Evolutionary conservation across 495 filamentous ascomycete species (phyloP).

Genomic region (Poronia punctata): DNA sequence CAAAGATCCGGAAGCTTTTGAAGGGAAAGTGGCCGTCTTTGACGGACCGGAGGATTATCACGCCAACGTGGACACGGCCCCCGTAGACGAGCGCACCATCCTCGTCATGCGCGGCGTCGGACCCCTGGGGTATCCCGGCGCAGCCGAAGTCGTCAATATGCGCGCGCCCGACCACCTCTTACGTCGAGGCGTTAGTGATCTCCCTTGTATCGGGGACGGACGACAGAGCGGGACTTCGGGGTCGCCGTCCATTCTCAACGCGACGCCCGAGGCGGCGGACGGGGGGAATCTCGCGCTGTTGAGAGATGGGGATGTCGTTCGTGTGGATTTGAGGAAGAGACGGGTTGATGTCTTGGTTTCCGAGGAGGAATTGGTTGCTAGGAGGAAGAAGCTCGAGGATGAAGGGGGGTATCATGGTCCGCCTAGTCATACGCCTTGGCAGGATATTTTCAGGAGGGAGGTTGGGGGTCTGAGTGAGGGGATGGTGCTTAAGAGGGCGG

Average conservation of each 20-base stretch:
- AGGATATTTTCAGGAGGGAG: slow-evolving; percentile 12
- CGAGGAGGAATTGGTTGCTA: slow-evolving; percentile 13
- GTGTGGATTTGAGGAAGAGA: slow-evolving; percentile 49
- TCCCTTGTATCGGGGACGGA: slow-evolving; percentile 52
- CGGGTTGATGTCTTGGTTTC: slow-evolving; percentile 47
- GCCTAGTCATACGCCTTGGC: slow-evolving; percentile 12
- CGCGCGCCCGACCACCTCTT: slow-evolving; percentile 42
- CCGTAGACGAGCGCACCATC: slow-evolving; percentile 44
- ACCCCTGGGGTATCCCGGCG: slow-evolving; percentile 48
- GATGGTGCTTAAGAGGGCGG: slow-evolving; percentile 45
- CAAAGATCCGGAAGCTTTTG: slow-evolving; percentile 46
- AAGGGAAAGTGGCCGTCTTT: slow-evolving; percentile 44
- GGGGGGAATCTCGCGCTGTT: slow-evolving; percentile 52
- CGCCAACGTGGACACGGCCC: slow-evolving; percentile 37
- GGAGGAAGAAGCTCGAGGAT: slow-evolving; percentile 4
- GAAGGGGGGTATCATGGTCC: slow-evolving; percentile 7
- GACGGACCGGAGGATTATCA: slow-evolving; percentile 51
- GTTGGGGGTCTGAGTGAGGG: slow-evolving; percentile 45
- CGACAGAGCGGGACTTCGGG: slow-evolving; percentile 51
- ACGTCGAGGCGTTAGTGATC: slow-evolving; percentile 39
- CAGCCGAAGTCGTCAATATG: slow-evolving; percentile 54
- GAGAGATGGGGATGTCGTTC: slow-evolving; percentile 46
- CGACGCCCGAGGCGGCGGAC: slow-evolving; percentile 53
- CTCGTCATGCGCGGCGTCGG: slow-evolving; percentile 49
- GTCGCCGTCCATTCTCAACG: slow-evolving; percentile 49